Evolutionary conservation across 768 basidiomycete species (phyloP), one percentile per base, ranked within the genome.

Genomic region (Suillus ampliporus): DNA sequence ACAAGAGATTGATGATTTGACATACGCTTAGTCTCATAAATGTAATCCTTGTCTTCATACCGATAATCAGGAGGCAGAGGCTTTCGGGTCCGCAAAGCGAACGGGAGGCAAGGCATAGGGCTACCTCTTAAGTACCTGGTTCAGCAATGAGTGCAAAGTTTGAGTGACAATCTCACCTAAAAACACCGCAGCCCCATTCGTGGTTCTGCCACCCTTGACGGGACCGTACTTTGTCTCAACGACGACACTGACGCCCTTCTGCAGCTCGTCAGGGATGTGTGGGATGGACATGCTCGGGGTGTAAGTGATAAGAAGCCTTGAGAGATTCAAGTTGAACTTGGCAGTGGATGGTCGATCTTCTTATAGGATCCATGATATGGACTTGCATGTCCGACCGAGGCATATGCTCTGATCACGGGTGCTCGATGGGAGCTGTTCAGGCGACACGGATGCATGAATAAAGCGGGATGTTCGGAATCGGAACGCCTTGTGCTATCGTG

Each of bases 71-170:
- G 57, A 2, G 90, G 86, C 5, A 92, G 75, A 0, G 84, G 78
- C 28, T 80, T 68, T 4, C n/a, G 90, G 86, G 68, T 92, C 87
- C 54, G 86, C 76, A 67, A 91, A 92, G 28, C 90, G 81, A 15
- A 69, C 74, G 0, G 89, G 89, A 34, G 89, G 84, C 17, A 89
- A 72, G 3, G 87, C 90, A 69, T 89, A 93, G 5, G 90, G 89
- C 58, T n/a, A 93, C 78, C 77, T 93, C 90, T 92, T 61, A 15
- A 48, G 44, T 38, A 50, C 15, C 52, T 28, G 9, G 37, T 51
- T 54, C 21, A 54, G 44, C 31, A n/a, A 70, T 19, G 11, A 28
- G 17, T 14, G 23, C 0, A 1, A 40, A 40, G 54, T 19, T 1
- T 38, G n/a, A 5, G 40, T 4, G 38, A 40, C 10, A 40, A 28